These are phyloP conservation scores for Murraya paniculata DNA, from an alignment of 345 rosid species.

Conservation along the genomic window DNA sequence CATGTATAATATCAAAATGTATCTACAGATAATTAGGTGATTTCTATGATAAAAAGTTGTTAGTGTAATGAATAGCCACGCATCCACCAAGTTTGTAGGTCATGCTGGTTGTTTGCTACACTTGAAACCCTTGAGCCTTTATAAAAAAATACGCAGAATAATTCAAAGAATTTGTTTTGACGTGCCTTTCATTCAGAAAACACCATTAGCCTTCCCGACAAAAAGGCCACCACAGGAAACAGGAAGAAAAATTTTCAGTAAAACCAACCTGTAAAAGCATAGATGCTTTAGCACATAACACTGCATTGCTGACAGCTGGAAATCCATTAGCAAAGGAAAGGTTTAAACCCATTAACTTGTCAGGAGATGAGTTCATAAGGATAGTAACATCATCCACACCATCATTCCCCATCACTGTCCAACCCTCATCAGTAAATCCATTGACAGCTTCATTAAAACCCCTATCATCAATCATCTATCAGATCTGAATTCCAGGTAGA, in stretches of 20 bases:
- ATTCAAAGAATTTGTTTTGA: too few species aligned
- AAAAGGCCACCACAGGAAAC: neutral
- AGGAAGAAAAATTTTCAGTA: conserved; percentile 6
- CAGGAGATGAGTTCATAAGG: conserved; percentile 90
- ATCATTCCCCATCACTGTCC: conserved; percentile 89
- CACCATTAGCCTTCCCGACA: neutral
- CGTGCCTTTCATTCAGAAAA: neutral
- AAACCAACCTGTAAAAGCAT: conserved; percentile 93
- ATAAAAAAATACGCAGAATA: too few species aligned
- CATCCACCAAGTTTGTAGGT: too few species aligned
- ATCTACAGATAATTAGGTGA: neutral
- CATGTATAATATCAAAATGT: neutral
- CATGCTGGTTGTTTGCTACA: neutral
- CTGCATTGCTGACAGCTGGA: conserved; percentile 72
- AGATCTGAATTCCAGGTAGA: conserved; percentile 7
- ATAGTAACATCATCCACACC: conserved; percentile 96
- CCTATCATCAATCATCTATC: conserved; percentile 36
- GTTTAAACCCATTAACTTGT: conserved; percentile 88
- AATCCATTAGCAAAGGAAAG: conserved; percentile 83
- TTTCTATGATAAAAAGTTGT: neutral
- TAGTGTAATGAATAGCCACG: neutral
- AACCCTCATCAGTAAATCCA: conserved; percentile 95
- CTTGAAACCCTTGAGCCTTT: too few species aligned
- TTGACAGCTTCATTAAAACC: conserved; percentile 98
- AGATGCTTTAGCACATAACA: conserved; percentile 94